Percentiles rank a stretch among this genome's conserved stretches.
phyloP scores from a whole-genome alignment of 371 early-diverging fungal species.

The Ordospora colligata region DNA sequence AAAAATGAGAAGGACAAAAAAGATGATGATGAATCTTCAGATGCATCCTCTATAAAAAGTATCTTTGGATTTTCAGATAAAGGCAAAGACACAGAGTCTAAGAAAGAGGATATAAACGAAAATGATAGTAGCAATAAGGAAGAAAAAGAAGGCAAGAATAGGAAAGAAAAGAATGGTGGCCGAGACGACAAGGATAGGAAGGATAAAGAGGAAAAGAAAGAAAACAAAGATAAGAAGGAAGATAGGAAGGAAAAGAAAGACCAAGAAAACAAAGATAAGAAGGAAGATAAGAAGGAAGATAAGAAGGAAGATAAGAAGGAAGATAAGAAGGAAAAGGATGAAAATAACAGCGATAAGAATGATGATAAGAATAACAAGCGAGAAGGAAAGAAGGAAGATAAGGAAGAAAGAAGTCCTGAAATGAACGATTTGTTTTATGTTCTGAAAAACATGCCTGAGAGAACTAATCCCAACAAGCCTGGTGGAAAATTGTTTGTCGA shows the following conservation, averaged over 20 bases:
- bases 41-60: neutral
- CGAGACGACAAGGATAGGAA: neutral
- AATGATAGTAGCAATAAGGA: neutral
- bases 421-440: conserved; percentile 38
- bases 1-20: neutral
- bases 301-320: neutral
- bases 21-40: neutral
- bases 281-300: neutral
- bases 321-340: neutral
- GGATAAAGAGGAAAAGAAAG: neutral
- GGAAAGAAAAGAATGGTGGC: conserved; percentile 4
- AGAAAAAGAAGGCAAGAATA: conserved; percentile 8
- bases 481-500: conserved; percentile 32
- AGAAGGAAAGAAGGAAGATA: neutral
- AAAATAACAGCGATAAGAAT: neutral
- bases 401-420: conserved; percentile 12
- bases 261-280: neutral
- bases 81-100: neutral
- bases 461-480: neutral
- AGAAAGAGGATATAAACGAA: conserved; percentile 14
- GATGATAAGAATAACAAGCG: neutral
- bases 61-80: neutral
- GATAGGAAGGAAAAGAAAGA: neutral
- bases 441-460: conserved; percentile 47
- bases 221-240: neutral